Base-by-base conservation (phyloP, 2,329 filamentous ascomycete species). In the Clonostachys byssicola region DNA sequence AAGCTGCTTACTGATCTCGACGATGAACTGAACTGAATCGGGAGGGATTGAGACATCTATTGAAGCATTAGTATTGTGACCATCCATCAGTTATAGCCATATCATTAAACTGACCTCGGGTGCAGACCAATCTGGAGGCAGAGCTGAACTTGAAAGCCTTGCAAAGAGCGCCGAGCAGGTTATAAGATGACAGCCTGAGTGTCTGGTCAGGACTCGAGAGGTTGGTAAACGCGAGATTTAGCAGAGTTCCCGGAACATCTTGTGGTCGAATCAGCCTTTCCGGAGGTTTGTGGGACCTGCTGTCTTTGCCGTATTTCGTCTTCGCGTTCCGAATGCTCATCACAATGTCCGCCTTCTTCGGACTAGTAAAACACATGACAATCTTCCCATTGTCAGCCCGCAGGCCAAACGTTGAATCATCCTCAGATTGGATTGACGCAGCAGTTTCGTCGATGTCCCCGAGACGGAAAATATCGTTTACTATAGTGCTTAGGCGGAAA, bases 381-480 rank as follows among this genome's bases (percentile, higher is more conserved):
- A 86, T 82, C 63, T 83, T 86, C 54, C 84, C 84, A 52, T 81
- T 84, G 54, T 88, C 84, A 4, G 83, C 83, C 44, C 83, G 74
- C 30, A 88, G 66, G 1, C 83, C 84, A 60, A 88, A 88, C 2
- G 82, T 78, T 4, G 79, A 81, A 52, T 86, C 82, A 49, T 87
- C 83, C 49, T 86, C 83, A 0, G 78, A 79, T 49, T 82, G 75
- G 46, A 85, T 81, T 3, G 80, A 81, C 4, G 80, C 81, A 6
- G 82, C 75, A 5, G 81, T 80, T 64, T 88, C 84, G 49, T 87
- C 84, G 13, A 88, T 75, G 47, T 88, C 84, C 5, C 80, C 74
- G 5, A 88, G 68, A 10, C 82, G 78, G 63, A 87, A 88, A 34
- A 87, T 85, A 54, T 88, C 84, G 55, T 88, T 88, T 53, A 87